A percentile compares a stretch with the other conserved stretches of the same genome.
Evolutionary conservation across 768 basidiomycete genomes (phyloP).

Genomic region (Auricularia sp.): DNA sequence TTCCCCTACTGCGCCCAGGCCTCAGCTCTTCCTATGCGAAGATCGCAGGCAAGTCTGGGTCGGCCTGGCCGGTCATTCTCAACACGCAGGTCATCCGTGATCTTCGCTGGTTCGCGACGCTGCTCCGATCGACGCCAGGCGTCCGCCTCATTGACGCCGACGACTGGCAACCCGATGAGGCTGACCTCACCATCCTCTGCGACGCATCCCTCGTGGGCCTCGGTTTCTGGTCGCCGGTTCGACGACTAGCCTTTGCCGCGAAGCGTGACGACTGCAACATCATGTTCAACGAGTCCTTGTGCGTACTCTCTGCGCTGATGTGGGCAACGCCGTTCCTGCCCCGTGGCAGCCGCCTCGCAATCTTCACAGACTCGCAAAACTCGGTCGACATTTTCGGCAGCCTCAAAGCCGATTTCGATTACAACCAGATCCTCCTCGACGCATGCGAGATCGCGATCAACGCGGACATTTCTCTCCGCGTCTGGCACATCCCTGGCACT

Average conservation of each 20-base stretch:
- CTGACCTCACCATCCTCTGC: conserved; percentile 1
- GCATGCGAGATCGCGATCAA: conserved; percentile 13
- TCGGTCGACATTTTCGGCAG: conserved; percentile 25
- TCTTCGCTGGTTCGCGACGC: conserved; percentile 5
- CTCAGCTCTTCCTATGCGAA: conserved; percentile 5
- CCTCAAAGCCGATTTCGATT: conserved; percentile 12
- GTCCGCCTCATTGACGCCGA: conserved; percentile 3
- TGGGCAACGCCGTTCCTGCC: neutral
- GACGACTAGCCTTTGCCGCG: too few species aligned
- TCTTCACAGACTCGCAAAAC: conserved; percentile 24
- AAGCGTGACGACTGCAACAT: neutral
- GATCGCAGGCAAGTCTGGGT: neutral
- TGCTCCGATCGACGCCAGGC: neutral
- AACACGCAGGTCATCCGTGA: neutral
- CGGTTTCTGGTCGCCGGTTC: too few species aligned
- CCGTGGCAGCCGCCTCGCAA: conserved; percentile 7
- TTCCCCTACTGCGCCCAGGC: conserved; percentile 4
- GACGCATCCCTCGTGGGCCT: neutral
- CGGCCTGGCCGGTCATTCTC: too few species aligned
- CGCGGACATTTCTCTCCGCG: conserved; percentile 11
- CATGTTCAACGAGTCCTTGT: conserved; percentile 3
- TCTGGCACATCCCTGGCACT: conserved; percentile 16
- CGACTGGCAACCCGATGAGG: conserved; percentile 4
- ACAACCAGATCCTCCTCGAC: conserved; percentile 18
- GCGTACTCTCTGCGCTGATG: conserved; percentile 5